Base-by-base conservation (phyloP, 345 rosid species). In the Brassica nigra region DNA sequence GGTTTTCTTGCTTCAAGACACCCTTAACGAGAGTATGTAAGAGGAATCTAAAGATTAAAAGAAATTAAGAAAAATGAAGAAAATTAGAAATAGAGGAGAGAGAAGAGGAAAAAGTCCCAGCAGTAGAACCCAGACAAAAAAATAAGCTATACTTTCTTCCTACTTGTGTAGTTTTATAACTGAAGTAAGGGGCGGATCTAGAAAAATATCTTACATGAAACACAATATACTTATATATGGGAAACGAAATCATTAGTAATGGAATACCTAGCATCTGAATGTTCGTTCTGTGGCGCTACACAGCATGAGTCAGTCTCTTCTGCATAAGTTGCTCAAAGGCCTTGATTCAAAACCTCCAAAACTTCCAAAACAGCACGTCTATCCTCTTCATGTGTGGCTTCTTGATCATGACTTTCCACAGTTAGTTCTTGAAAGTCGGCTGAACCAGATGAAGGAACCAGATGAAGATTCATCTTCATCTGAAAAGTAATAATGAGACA, bases 341-440 rank as follows among this genome's bases (percentile, higher is more conserved):
- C 76, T 82, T 58, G 93, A 80, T 54, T 23, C 59, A 54, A 49
- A 49, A 49, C 57, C 57, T 66, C 86, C 83, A 84, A 94, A 94
- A 76, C 94, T 94, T 67, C 98, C 97, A 81, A 94, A 27, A 94
- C 93, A 81, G 89, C 83, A 66, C 89, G 96, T 70, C 71, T 84
- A 49, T 85, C 89, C 78, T 89, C 96, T 69, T 88, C 94, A 71
- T 85, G 76, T 0, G 71, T 65, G 52, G 75, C 58, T 37, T 69
- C 87, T 59, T 74, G 80, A 20, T 90, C 92, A 52, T 89, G 86
- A 71, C 75, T 82, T 77, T 88, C 84, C 39, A 94, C 54, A 77
- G 68, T 84, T 72, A 88, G 81, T 65, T 87, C 85, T 80, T 85
- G 89, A 79, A 92, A 61, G 70, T 90, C 84, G 15, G 85, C 87